Conservation (phyloP, 768 basidiomycete species). For the Lactarius vividus region DNA sequence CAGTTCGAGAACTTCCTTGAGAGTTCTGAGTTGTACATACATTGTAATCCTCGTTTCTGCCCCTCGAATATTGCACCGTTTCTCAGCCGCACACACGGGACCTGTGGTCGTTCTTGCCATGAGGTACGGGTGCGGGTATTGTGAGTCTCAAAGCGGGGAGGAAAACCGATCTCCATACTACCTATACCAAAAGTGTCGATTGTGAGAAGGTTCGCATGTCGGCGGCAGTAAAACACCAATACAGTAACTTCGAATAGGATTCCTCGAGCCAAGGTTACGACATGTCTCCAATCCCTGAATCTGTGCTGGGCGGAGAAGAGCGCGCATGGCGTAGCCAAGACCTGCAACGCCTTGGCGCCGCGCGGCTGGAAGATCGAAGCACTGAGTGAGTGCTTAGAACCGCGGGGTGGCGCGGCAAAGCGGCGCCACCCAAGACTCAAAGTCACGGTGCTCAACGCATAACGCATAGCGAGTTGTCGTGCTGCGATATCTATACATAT, state of each 20-base stretch:
- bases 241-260: not conserved
- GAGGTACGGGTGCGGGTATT: not conserved
- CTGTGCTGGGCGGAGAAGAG: not conserved
- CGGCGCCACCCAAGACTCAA: no score
- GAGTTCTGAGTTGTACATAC: no score
- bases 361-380: not conserved
- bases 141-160: not conserved
- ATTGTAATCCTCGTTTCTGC: not conserved
- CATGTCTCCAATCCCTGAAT: not conserved
- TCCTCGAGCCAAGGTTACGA: not conserved
- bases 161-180: not conserved
- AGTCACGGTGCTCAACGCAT: no score
- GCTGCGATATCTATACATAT: no score
- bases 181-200: not conserved
- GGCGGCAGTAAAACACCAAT: not conserved
- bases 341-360: not conserved
- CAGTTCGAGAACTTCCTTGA: not conserved
- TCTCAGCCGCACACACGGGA: not conserved
- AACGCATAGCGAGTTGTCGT: no score
- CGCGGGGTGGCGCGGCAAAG: no score
- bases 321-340: not conserved
- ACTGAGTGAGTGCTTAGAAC: no score
- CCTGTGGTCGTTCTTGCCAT: not conserved
- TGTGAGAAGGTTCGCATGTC: not conserved
- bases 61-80: not conserved